A percentile compares a stretch with the other conserved stretches of the same genome.
Evolutionary conservation across 1,139 yeast species (phyloP).

Genomic region (Spencermartinsiella ligniputridi): DNA sequence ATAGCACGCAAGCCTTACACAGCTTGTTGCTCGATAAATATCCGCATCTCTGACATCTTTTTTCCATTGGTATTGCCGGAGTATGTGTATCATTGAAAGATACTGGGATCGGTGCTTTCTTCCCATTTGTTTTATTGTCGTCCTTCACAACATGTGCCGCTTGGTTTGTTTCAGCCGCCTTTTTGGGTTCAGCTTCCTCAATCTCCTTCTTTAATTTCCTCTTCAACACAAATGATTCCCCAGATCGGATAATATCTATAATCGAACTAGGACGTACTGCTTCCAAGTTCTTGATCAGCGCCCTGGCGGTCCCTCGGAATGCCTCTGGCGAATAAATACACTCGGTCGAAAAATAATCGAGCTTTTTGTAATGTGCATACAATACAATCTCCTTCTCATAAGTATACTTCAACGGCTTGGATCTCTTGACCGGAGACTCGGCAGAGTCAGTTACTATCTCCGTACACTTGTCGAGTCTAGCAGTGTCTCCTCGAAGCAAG

Average conservation of each 20-base stretch:
- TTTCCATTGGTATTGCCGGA: constrained; percentile 11
- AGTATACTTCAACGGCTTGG: constrained; percentile 93
- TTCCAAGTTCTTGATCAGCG: constrained; percentile 82
- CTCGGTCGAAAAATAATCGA: constrained; percentile 95
- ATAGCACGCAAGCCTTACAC: constrained; percentile 88
- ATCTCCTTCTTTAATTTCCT: constrained; percentile 42
- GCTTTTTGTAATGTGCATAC: constrained; percentile 92
- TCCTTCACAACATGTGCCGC: constrained; percentile 20
- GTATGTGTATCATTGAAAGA: constrained; percentile 1
- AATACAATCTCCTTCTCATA: constrained; percentile 97
- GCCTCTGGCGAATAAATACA: constrained; percentile 99
- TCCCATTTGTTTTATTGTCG: constrained; percentile 14
- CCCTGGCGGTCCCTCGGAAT: constrained; percentile 95
- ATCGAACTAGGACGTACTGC: constrained; percentile 90
- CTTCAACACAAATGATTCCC: constrained; percentile 74
- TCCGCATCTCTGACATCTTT: constrained; percentile 78
- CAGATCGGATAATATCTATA: constrained; percentile 89
- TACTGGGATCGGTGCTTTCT: constrained; percentile 4
- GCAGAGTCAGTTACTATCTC: constrained; percentile 78
- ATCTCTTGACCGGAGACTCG: constrained; percentile 54
- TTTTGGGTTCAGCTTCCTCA: constrained; percentile 12
- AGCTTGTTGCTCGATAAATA: constrained; percentile 81
- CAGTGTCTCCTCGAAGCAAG: constrained; percentile 90
- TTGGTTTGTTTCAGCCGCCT: constrained; percentile 18
- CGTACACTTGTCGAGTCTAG: constrained; percentile 87